Evolutionary conservation across 1,139 yeast genomes (phyloP).

Genomic region (Spencermartinsiella ligniputridi): DNA sequence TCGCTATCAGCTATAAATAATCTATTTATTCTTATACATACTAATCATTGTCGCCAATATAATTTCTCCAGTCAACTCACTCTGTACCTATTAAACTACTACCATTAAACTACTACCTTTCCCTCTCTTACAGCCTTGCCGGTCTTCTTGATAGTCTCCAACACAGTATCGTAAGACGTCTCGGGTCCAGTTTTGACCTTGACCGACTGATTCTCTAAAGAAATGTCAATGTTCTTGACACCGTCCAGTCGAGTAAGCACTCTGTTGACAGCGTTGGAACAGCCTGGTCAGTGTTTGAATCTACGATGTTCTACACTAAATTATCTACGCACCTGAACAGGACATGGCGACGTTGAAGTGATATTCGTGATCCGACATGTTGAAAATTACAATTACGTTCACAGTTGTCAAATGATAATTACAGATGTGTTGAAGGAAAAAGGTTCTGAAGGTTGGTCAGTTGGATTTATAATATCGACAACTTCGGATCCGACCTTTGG

Average conservation of each 20-base stretch:
- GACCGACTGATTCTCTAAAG: conserved; percentile 78
- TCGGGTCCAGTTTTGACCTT: conserved; percentile 58
- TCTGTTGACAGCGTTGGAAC: conserved; percentile 82
- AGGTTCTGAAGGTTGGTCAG: too few species aligned
- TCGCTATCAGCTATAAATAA: too few species aligned
- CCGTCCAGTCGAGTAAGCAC: conserved; percentile 73
- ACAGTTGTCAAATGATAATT: too few species aligned
- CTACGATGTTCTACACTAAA: neutral
- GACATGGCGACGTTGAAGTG: conserved; percentile 77
- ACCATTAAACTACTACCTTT: conserved; percentile 35
- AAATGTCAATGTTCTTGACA: conserved; percentile 64
- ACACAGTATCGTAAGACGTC: conserved; percentile 68
- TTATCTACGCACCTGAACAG: conserved; percentile 49
- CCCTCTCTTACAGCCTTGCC: conserved; percentile 82
- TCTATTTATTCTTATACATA: too few species aligned
- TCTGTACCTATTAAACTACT: too few species aligned
- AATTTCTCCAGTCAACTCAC: too few species aligned
- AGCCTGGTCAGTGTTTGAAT: conserved; percentile 41
- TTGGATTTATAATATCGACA: too few species aligned
- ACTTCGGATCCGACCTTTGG: too few species aligned
- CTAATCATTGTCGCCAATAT: too few species aligned
- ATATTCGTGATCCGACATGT: conserved; percentile 57
- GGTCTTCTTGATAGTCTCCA: conserved; percentile 77
- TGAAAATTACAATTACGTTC: too few species aligned
- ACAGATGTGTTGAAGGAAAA: too few species aligned